Percentiles rank a stretch among this genome's conserved stretches.
phyloP scores from a whole-genome alignment of 768 basidiomycete species.

The Hygrocybe coccinea region DNA sequence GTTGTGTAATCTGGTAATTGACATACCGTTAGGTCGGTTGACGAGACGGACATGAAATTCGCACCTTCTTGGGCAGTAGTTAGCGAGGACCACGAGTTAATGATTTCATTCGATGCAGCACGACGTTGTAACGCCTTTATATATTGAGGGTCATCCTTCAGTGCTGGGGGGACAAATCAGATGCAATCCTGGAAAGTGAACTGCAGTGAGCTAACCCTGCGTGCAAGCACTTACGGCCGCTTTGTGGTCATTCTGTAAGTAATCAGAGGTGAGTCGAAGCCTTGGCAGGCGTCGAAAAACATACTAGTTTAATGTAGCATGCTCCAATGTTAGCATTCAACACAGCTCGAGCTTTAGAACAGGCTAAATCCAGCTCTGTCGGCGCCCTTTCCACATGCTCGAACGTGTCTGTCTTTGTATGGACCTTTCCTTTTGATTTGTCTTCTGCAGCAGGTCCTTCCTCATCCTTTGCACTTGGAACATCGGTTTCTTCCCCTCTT shows the following conservation, averaged over 20 bases:
- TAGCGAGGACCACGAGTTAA: slow-evolving; percentile 81
- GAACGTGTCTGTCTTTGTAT: slow-evolving; percentile 14
- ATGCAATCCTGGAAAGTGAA: slow-evolving; percentile 4
- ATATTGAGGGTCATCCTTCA: slow-evolving; percentile 82
- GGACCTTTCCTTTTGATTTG: slow-evolving; percentile 3
- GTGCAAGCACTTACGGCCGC: slow-evolving; percentile 78
- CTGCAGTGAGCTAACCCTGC: slow-evolving; percentile 44
- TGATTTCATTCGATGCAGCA: slow-evolving; percentile 76
- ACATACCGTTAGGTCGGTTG: slow-evolving; percentile 1
- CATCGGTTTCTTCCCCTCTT: neutral
- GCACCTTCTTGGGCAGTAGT: slow-evolving; percentile 80
- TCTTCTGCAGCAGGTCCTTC: neutral
- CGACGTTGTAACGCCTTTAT: slow-evolving; percentile 85
- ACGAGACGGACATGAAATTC: neutral
- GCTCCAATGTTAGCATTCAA: slow-evolving; percentile 87
- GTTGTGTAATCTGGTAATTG: slow-evolving; percentile 62
- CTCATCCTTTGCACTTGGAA: neutral
- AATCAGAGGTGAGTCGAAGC: slow-evolving; percentile 4
- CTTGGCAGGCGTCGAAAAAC: slow-evolving; percentile 19
- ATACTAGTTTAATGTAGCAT: slow-evolving; percentile 73
- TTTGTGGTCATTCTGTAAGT: slow-evolving; percentile 64
- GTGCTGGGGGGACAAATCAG: slow-evolving; percentile 44
- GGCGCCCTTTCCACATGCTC: slow-evolving; percentile 19
- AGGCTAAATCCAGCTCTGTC: slow-evolving; percentile 40
- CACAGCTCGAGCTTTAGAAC: slow-evolving; percentile 59